phyloP scores from a whole-genome alignment of 23 red algal genomes.

The Cyanidium caldarium region DNA sequence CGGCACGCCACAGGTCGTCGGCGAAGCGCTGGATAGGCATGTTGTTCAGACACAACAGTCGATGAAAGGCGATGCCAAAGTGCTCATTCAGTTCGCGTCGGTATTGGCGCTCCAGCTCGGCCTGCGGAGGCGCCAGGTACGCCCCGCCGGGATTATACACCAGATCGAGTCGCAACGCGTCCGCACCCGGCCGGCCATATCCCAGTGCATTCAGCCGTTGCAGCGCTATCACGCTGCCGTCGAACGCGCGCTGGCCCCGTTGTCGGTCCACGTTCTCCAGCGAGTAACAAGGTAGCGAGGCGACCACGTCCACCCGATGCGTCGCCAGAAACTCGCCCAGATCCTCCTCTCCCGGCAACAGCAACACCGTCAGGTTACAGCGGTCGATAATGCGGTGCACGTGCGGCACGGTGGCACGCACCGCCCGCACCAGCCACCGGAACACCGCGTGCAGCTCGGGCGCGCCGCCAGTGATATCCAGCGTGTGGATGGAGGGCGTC shows the following conservation, averaged over 20 bases:
- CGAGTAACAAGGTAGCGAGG: slow-evolving; percentile 81
- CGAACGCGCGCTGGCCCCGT: slow-evolving; percentile 67
- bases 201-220: slow-evolving; percentile 49
- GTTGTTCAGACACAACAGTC: slow-evolving; percentile 67
- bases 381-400: slow-evolving; percentile 55
- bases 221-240: slow-evolving; percentile 48
- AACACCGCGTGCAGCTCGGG: slow-evolving; percentile 86
- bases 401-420: background rate
- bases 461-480: slow-evolving; percentile 95
- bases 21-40: slow-evolving; percentile 92
- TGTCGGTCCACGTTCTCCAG: slow-evolving; percentile 68
- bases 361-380: slow-evolving; percentile 78
- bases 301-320: slow-evolving; percentile 57
- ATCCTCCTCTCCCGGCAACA: slow-evolving; percentile 25
- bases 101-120: slow-evolving; percentile 56
- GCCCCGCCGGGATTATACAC: slow-evolving; percentile 84
- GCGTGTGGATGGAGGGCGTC: slow-evolving; percentile 16
- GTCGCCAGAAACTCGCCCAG: slow-evolving; percentile 43
- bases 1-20: slow-evolving; percentile 39
- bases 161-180: slow-evolving; percentile 37
- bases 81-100: slow-evolving; percentile 32
- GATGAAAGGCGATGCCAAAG: slow-evolving; percentile 68
- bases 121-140: slow-evolving; percentile 50
- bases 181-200: slow-evolving; percentile 29
- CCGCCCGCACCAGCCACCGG: slow-evolving; percentile 25